These are phyloP conservation scores for Euphorbia tirucalli DNA, from an alignment of 345 rosid species.

Conservation along the genomic window DNA sequence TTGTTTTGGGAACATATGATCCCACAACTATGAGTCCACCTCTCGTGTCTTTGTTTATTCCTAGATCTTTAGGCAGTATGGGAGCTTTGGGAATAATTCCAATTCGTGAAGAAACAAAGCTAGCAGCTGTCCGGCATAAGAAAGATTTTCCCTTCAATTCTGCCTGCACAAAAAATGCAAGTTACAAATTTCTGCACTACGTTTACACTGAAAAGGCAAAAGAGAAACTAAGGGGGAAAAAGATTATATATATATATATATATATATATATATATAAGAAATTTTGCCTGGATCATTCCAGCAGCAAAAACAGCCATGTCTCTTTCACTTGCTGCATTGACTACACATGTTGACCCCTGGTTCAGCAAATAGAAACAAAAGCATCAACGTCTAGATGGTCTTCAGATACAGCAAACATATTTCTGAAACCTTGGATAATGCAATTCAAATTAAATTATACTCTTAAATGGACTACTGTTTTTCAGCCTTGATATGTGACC, in stretches of 20 bases:
- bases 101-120: slow-evolving; percentile 88
- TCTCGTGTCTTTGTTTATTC: slow-evolving; percentile 48
- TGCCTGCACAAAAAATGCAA: slow-evolving; percentile 56
- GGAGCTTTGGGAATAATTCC: slow-evolving; percentile 83
- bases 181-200: slow-evolving; percentile 12
- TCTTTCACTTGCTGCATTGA: slow-evolving; percentile 91
- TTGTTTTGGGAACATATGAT: slow-evolving; percentile 95
- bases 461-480: background rate
- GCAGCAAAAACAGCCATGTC: slow-evolving; percentile 94
- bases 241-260: no score
- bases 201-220: slow-evolving; percentile 4
- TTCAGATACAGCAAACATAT: background rate
- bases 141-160: slow-evolving; percentile 82
- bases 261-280: slow-evolving; percentile 13
- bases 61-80: slow-evolving; percentile 72
- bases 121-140: slow-evolving; percentile 94
- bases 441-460: background rate
- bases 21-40: slow-evolving; percentile 94
- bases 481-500: background rate
- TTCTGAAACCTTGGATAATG: background rate
- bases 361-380: slow-evolving; percentile 25
- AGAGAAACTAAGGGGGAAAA: background rate
- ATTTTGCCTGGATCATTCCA: slow-evolving; percentile 87
- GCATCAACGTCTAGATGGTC: background rate
- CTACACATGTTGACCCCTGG: slow-evolving; percentile 85